Evolutionary conservation across 148 eudicot genomes (phyloP).

Genomic region (Euryodendron excelsum): DNA sequence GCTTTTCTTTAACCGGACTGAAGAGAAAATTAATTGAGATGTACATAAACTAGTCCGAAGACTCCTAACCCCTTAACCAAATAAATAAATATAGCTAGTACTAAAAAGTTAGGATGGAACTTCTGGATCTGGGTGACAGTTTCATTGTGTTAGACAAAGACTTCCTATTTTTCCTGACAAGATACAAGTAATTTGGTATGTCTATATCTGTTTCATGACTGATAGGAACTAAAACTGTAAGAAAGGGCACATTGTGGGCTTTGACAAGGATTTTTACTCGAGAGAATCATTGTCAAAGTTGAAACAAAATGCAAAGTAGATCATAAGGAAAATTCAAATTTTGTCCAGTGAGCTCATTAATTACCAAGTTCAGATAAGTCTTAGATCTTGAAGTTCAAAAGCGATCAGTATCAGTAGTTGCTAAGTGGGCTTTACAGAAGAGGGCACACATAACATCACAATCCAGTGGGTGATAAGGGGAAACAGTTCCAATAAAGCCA

Average conservation of each 20-base stretch:
- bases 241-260: background rate
- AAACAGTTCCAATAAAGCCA: background rate
- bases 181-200: background rate
- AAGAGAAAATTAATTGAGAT: no score
- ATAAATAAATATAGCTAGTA: no score
- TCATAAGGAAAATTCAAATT: background rate
- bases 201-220: background rate
- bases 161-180: background rate
- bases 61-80: no score
- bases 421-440: background rate
- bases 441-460: background rate
- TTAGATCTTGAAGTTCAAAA: background rate
- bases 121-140: background rate
- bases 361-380: background rate
- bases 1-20: no score
- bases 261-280: background rate
- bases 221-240: background rate
- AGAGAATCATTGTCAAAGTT: background rate
- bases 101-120: no score
- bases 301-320: background rate
- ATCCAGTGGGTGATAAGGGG: background rate
- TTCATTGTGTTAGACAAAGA: background rate
- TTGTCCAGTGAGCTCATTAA: background rate
- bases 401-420: background rate
- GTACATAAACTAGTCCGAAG: no score